Evolutionary conservation across 164 flowering plant genomes (phyloP).

Genomic region (Cinnamomum chago): DNA sequence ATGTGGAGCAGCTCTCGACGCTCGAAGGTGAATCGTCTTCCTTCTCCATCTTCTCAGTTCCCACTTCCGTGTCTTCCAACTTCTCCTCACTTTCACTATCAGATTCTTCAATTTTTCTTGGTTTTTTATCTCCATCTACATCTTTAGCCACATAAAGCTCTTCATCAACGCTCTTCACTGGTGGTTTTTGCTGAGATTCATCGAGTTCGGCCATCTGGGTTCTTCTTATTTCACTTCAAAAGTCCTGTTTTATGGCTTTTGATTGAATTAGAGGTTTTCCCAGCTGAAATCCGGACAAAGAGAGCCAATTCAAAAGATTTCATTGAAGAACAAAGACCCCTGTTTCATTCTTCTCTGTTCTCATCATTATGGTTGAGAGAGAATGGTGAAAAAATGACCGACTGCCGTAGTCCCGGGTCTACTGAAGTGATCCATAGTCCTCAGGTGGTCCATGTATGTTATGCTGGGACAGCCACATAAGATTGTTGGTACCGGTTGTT

Average conservation of each 20-base stretch:
- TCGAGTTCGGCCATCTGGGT: constrained; percentile 10
- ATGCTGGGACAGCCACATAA: background rate
- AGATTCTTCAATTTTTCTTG: too few species aligned
- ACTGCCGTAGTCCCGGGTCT: background rate
- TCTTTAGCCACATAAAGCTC: too few species aligned
- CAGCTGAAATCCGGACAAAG: background rate
- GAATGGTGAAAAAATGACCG: background rate
- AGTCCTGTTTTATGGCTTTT: constrained; percentile 25
- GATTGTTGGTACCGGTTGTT: too few species aligned
- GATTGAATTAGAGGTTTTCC: background rate
- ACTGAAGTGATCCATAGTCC: background rate
- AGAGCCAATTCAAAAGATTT: background rate
- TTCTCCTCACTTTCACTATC: too few species aligned
- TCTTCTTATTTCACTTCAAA: constrained; percentile 33
- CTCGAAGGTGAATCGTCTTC: too few species aligned
- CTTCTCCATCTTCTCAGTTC: too few species aligned
- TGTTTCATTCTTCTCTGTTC: background rate
- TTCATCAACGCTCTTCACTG: background rate
- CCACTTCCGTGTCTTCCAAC: too few species aligned
- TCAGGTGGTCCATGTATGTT: background rate
- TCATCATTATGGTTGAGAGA: too few species aligned
- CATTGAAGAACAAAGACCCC: too few species aligned
- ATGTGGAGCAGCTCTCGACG: too few species aligned
- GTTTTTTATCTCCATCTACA: too few species aligned
- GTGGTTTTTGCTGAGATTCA: background rate